Evolutionary conservation across 2,329 filamentous ascomycete genomes (phyloP).

Genomic region (Mycosphaerella arachidis): DNA sequence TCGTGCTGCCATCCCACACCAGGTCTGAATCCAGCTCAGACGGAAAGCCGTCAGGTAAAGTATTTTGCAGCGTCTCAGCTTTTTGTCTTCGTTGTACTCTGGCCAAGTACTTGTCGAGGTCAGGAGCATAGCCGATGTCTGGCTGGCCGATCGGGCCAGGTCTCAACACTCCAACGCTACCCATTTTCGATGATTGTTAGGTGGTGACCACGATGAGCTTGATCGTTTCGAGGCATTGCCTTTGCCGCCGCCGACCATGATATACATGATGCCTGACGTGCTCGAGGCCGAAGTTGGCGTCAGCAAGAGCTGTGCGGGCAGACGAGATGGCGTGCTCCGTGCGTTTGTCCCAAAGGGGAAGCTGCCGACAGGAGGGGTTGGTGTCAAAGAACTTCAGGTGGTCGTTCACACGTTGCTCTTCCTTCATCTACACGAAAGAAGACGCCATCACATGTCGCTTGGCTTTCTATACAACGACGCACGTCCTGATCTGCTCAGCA

Average conservation of each 20-base stretch:
- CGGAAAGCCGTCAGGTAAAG: slow-evolving; percentile 51
- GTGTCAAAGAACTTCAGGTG: too few species aligned
- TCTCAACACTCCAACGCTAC: slow-evolving; percentile 12
- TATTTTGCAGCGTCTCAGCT: slow-evolving; percentile 34
- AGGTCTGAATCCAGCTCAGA: slow-evolving; percentile 45
- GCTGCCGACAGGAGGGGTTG: too few species aligned
- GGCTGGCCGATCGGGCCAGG: slow-evolving; percentile 40
- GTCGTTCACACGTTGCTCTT: too few species aligned
- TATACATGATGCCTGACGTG: background rate
- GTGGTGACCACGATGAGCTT: background rate
- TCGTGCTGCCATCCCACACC: slow-evolving; percentile 54
- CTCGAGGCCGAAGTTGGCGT: background rate
- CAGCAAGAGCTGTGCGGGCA: background rate
- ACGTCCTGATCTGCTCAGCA: too few species aligned
- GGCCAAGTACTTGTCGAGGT: slow-evolving; percentile 51
- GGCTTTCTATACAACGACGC: too few species aligned
- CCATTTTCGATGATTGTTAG: slow-evolving; percentile 4
- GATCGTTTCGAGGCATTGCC: background rate
- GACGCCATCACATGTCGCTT: too few species aligned
- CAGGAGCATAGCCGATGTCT: slow-evolving; percentile 55
- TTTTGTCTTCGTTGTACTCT: slow-evolving; percentile 45
- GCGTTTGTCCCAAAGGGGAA: background rate
- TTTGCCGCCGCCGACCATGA: background rate
- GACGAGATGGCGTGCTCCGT: background rate
- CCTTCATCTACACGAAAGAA: too few species aligned